Evolutionary conservation across 2,329 filamentous ascomycete genomes (phyloP).

Genomic region (Ophiostoma montium): DNA sequence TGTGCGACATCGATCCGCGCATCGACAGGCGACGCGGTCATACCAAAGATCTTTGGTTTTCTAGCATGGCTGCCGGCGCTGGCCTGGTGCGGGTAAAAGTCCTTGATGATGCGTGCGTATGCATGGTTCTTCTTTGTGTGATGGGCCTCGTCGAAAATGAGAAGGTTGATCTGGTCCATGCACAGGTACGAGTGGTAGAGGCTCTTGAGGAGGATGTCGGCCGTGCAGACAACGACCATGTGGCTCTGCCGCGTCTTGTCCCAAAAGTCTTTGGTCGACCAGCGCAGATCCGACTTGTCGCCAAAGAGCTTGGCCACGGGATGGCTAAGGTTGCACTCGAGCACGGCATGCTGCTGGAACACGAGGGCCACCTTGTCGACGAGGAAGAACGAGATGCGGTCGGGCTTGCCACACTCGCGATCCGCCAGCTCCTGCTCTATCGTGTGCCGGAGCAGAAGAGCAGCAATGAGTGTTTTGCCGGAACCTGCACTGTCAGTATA

Average conservation of each 20-base stretch:
- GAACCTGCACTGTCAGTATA: no score
- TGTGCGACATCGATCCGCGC: conserved; percentile 57
- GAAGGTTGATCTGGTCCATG: conserved; percentile 73
- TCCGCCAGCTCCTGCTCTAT: conserved; percentile 65
- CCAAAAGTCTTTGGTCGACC: conserved; percentile 32
- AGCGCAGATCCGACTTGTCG: conserved; percentile 36
- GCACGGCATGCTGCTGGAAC: conserved; percentile 74
- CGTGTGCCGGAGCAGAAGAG: conserved; percentile 62
- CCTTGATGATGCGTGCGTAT: conserved; percentile 79
- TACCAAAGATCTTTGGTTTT: conserved; percentile 74
- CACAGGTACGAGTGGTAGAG: conserved; percentile 65
- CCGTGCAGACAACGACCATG: conserved; percentile 85
- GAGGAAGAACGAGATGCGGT: conserved; percentile 70
- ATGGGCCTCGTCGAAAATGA: conserved; percentile 94
- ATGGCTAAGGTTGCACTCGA: conserved; percentile 68
- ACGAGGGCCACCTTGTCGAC: conserved; percentile 84
- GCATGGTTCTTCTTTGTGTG: conserved; percentile 90
- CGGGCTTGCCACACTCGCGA: conserved; percentile 43
- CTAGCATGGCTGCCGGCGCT: conserved; percentile 25
- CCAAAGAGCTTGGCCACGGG: conserved; percentile 64
- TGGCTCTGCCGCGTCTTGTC: conserved; percentile 41
- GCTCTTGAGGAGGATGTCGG: conserved; percentile 68
- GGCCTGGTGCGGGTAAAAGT: conserved; percentile 51
- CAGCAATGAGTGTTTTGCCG: conserved; percentile 93
- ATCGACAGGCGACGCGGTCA: conserved; percentile 94